Conservation (phyloP, 2,329 filamentous ascomycete species). For the Pseudogymnoascus sp. region DNA sequence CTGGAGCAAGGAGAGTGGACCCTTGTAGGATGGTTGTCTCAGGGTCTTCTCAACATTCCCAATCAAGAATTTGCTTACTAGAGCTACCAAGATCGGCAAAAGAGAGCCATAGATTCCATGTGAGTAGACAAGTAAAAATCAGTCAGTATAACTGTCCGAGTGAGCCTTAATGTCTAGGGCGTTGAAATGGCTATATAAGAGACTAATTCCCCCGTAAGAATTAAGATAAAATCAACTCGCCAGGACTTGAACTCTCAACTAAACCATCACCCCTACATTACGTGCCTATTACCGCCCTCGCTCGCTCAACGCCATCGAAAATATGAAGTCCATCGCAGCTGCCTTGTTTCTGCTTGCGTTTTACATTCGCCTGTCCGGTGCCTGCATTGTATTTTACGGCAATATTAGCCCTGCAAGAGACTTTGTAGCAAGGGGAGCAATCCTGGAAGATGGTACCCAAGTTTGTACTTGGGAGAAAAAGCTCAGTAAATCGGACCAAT, state of each 20-base stretch:
- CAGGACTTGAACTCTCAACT: background rate
- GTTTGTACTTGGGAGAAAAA: background rate
- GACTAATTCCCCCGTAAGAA: background rate
- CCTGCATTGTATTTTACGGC: background rate
- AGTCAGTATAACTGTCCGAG: background rate
- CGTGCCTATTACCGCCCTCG: background rate
- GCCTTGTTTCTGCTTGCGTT: background rate
- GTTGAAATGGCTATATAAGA: background rate
- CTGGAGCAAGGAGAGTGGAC: background rate
- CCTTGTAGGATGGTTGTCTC: background rate
- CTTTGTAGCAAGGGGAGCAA: background rate
- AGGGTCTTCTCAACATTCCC: background rate
- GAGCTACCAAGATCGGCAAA: background rate
- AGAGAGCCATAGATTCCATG: background rate
- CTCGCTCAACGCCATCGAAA: background rate
- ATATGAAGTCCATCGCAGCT: background rate
- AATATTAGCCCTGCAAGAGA: background rate
- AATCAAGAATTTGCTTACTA: background rate
- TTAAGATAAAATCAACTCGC: background rate
- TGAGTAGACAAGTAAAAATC: background rate
- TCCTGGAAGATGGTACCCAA: background rate
- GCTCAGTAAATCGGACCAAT: background rate
- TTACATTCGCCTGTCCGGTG: background rate
- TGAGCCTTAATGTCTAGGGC: background rate
- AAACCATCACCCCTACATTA: background rate